Evolutionary conservation across 2,329 filamentous ascomycete species (phyloP).

Genomic region (Paramyrothecium roridum): DNA sequence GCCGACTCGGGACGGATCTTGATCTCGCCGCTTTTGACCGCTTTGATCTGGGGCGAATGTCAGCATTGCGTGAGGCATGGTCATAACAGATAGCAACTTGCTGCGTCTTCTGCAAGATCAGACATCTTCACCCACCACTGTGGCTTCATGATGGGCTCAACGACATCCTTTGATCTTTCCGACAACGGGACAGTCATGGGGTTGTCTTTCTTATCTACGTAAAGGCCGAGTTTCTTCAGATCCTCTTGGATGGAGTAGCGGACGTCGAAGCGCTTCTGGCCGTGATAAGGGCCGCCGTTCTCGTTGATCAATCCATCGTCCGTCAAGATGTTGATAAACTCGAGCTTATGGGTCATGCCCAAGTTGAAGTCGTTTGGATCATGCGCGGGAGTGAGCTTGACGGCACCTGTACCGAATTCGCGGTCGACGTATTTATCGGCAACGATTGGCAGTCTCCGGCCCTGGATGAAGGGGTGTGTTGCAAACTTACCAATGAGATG

Average conservation of each 20-base stretch:
- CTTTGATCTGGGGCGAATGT: conserved; percentile 69
- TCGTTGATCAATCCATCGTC: conserved; percentile 88
- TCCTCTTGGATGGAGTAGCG: conserved; percentile 83
- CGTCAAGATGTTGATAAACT: conserved; percentile 94
- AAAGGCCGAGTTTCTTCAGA: conserved; percentile 80
- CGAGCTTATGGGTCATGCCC: conserved; percentile 75
- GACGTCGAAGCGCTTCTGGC: conserved; percentile 89
- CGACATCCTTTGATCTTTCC: conserved; percentile 85
- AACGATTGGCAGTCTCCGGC: conserved; percentile 76
- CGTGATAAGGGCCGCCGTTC: conserved; percentile 76
- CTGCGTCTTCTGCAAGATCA: too few species aligned
- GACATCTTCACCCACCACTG: conserved; percentile 98
- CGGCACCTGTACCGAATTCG: conserved; percentile 93
- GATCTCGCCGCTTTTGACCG: conserved; percentile 76
- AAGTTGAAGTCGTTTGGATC: conserved; percentile 93
- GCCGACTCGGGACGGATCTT: conserved; percentile 81
- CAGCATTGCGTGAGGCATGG: conserved; percentile 59
- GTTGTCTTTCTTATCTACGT: conserved; percentile 92
- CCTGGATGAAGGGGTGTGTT: conserved; percentile 80
- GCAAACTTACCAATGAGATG: conserved; percentile 85
- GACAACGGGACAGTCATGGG: conserved; percentile 94
- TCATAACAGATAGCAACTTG: too few species aligned
- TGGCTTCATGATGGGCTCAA: conserved; percentile 92
- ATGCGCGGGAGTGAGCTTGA: conserved; percentile 95
- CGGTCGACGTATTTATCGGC: conserved; percentile 86